Conservation (phyloP, 257 asterid genomes). For the Marsdenia floribunda region DNA sequence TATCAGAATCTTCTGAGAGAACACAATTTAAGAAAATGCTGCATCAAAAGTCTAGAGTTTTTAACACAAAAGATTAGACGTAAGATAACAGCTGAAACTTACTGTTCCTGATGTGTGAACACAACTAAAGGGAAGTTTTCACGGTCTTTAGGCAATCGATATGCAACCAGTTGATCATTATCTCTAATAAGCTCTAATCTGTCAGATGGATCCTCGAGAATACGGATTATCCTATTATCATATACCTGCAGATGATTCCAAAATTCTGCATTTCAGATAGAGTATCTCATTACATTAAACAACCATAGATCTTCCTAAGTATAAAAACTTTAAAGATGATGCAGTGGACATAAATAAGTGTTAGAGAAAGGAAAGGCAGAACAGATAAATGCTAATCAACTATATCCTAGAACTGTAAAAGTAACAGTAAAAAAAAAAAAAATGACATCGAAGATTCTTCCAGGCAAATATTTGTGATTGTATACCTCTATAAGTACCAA, state of each 20-base stretch:
- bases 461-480: background rate
- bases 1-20: background rate
- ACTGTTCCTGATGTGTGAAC: slow-evolving; percentile 47
- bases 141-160: slow-evolving; percentile 49
- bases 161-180: slow-evolving; percentile 50
- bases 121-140: slow-evolving; percentile 41
- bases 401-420: background rate
- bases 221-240: slow-evolving; percentile 31
- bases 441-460: background rate
- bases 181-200: slow-evolving; percentile 54
- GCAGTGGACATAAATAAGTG: background rate
- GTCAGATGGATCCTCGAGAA: slow-evolving; percentile 41
- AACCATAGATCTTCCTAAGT: background rate
- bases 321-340: background rate
- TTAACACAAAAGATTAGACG: background rate
- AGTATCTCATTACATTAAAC: slow-evolving; percentile 1
- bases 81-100: slow-evolving; percentile 22
- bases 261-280: slow-evolving; percentile 15
- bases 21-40: slow-evolving; percentile 1
- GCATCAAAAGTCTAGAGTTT: background rate
- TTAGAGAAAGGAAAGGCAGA: background rate
- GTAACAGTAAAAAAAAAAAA: background rate
- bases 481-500: background rate
- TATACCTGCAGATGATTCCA: slow-evolving; percentile 42
- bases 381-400: background rate